phyloP scores from a whole-genome alignment of 2,329 filamentous ascomycete species.

The Microcera coccophila region DNA sequence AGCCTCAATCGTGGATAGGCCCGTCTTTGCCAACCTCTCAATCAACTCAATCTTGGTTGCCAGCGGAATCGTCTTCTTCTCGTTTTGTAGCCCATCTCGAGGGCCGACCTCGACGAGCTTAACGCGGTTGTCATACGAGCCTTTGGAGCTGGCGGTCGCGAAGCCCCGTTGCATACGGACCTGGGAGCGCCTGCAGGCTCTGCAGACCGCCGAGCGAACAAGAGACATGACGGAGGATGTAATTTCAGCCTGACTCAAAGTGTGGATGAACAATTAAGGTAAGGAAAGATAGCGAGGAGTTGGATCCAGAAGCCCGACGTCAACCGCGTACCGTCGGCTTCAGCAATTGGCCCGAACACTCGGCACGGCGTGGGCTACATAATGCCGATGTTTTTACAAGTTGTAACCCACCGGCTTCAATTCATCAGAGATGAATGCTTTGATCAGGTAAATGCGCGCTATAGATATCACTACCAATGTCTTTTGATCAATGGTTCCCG shows the following conservation, averaged over 20 bases:
- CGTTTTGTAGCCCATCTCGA: conserved; percentile 82
- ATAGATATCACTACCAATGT: not conserved
- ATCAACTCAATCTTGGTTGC: conserved; percentile 75
- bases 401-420: not conserved
- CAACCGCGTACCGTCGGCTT: conserved; percentile 32
- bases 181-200: conserved; percentile 36
- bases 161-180: conserved; percentile 33
- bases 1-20: conserved; percentile 70
- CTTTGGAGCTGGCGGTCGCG: conserved; percentile 36
- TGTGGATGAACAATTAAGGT: conserved; percentile 10
- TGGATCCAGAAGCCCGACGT: conserved; percentile 9
- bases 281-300: not conserved
- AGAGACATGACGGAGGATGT: conserved; percentile 31
- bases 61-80: conserved; percentile 66
- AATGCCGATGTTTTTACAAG: not conserved
- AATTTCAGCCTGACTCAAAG: not conserved
- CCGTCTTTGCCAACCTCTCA: conserved; percentile 62
- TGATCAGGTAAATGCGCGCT: not conserved
- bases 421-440: not conserved
- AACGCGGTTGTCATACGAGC: conserved; percentile 42
- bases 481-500: conserved; percentile 22
- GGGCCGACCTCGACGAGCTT: conserved; percentile 80
- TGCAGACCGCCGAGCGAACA: conserved; percentile 37
- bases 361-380: not conserved
- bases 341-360: conserved; percentile 21